phyloP scores from a whole-genome alignment of 2,329 filamentous ascomycete genomes.

The Didymella glomerata region DNA sequence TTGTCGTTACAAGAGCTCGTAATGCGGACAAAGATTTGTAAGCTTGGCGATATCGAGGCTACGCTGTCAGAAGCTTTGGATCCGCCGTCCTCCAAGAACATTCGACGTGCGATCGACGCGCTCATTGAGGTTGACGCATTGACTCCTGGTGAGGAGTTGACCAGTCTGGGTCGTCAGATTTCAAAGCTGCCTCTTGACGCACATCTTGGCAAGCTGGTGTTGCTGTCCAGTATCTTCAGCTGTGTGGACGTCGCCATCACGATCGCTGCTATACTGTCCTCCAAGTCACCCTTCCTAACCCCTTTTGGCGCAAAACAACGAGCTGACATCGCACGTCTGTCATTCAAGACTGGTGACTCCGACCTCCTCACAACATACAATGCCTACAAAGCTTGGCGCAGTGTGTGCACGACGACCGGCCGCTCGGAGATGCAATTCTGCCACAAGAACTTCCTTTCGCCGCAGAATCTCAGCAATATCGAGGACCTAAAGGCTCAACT shows the following conservation, averaged over 20 bases:
- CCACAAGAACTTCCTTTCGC: constrained; percentile 89
- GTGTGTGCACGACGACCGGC: constrained; percentile 74
- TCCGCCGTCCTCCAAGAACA: constrained; percentile 89
- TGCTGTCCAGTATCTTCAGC: constrained; percentile 85
- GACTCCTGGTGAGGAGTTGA: constrained; percentile 82
- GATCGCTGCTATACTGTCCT: constrained; percentile 90
- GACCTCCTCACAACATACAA: constrained; percentile 94
- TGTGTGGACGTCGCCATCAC: constrained; percentile 93
- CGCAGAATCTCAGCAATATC: constrained; percentile 89
- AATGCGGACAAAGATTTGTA: constrained; percentile 96
- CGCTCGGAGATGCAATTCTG: constrained; percentile 88
- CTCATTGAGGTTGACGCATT: constrained; percentile 92
- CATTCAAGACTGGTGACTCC: constrained; percentile 85
- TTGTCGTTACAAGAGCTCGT: constrained; percentile 93
- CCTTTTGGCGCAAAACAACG: constrained; percentile 85
- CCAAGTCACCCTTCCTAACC: constrained; percentile 91
- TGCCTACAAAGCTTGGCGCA: constrained; percentile 89
- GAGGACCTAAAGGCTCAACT: constrained; percentile 96
- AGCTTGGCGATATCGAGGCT: constrained; percentile 90
- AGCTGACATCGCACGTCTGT: constrained; percentile 78
- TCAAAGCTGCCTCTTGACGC: constrained; percentile 91
- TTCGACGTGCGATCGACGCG: constrained; percentile 89
- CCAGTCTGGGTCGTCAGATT: constrained; percentile 83
- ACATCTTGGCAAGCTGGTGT: constrained; percentile 90
- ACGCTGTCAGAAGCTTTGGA: constrained; percentile 89